Percentiles rank a stretch among this genome's conserved stretches.
Evolutionary conservation across 371 early-diverging fungal species (phyloP).

Genomic region (Mortierella sp.): DNA sequence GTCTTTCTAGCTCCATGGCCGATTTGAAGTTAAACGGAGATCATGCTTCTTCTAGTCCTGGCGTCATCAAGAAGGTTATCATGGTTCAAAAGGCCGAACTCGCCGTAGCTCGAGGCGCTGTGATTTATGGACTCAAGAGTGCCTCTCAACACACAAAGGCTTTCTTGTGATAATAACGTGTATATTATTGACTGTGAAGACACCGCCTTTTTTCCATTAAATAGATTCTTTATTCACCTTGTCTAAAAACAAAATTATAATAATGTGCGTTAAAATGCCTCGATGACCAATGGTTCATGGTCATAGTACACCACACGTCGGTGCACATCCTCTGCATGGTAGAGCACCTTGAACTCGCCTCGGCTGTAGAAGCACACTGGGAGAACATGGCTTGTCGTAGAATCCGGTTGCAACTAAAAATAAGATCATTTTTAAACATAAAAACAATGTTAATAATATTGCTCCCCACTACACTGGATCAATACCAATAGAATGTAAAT

Average conservation of each 20-base stretch:
- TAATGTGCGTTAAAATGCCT: constrained; percentile 23
- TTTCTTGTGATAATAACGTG: constrained; percentile 21
- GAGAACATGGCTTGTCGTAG: constrained; percentile 58
- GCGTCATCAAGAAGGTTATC: constrained; percentile 41
- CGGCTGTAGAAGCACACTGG: constrained; percentile 74
- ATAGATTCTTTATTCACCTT: background rate
- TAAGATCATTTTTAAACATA: background rate
- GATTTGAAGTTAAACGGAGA: constrained; percentile 29
- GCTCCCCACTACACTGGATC: background rate
- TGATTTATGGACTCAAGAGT: constrained; percentile 56
- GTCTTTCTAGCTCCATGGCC: constrained; percentile 22
- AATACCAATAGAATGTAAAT: background rate
- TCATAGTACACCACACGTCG: constrained; percentile 70
- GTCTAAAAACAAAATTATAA: too few species aligned
- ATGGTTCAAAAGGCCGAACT: constrained; percentile 47
- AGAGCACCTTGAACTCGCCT: constrained; percentile 72
- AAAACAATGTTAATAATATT: background rate
- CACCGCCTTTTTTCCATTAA: background rate
- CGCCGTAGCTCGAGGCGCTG: constrained; percentile 56
- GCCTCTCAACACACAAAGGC: constrained; percentile 44
- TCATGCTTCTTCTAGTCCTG: background rate
- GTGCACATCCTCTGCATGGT: constrained; percentile 76
- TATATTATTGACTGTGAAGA: background rate
- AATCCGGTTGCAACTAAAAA: constrained; percentile 58
- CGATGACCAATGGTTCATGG: constrained; percentile 61